phyloP scores from a whole-genome alignment of 345 rosid genomes.

The Salix caprea region DNA sequence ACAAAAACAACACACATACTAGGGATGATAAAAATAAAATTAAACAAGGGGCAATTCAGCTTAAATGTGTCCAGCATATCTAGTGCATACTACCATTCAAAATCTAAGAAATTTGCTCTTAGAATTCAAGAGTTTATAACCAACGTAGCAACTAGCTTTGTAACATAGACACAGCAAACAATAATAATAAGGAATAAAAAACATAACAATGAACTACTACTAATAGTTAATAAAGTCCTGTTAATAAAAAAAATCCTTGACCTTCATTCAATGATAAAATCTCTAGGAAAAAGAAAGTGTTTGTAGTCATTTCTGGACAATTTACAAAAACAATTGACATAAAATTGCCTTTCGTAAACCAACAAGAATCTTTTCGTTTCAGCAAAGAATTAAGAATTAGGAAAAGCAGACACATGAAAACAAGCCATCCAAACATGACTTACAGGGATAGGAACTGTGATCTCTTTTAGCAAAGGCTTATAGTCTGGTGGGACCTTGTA shows the following conservation, averaged over 20 bases:
- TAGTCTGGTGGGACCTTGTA: conserved; percentile 83
- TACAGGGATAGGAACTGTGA: conserved; percentile 74
- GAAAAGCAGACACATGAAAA: neutral
- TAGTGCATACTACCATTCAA: neutral
- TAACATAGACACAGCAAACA: neutral
- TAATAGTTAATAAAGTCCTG: neutral
- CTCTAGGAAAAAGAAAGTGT: neutral
- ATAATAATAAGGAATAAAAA: neutral
- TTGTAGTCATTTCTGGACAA: neutral
- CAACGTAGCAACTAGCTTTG: neutral
- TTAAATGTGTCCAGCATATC: conserved; percentile 1
- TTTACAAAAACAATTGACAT: neutral
- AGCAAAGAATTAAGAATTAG: no score
- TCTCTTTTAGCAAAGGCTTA: conserved; percentile 76
- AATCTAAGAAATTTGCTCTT: neutral
- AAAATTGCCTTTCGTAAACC: neutral
- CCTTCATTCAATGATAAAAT: neutral
- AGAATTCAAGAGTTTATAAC: neutral
- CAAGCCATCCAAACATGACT: conserved; percentile 22
- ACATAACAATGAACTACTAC: neutral
- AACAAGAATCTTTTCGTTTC: neutral
- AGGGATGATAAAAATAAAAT: neutral
- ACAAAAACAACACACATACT: neutral
- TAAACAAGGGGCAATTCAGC: neutral
- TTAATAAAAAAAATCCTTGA: neutral